Evolutionary conservation across 345 rosid species (phyloP), one percentile per base, ranked within the genome.

Genomic region (Lumnitzera racemosa): DNA sequence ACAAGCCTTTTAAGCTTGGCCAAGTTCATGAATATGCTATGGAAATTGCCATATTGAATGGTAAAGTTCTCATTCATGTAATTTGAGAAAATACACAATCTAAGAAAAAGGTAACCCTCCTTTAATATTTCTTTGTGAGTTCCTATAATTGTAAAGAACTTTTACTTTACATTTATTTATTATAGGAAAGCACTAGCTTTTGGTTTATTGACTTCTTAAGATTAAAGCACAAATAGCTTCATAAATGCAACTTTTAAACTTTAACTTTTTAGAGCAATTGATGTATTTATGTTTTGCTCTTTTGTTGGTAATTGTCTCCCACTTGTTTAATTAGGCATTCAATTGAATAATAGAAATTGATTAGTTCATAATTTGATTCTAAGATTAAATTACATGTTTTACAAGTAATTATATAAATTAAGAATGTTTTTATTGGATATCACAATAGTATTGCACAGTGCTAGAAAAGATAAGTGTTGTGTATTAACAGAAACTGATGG

Each of bases 41-140:
- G 47, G 94, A 90, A 69, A 81, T 90, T 68, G 89, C 92, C 41
- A 83, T 89, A 71, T 70, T 90, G 69, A 90, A 92, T 74, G 97
- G 97, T 61, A 96, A 96, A 47, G 67, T 86, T 50, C 90, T 96
- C 13, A 76, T 90, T 66, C 87, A 94, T 25, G 70, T 84, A 15
- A 73, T 83, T 2, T 88, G 96, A 49, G 85, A 90, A 17, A 89
- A 94, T 68, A 84, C 98, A 49, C 64, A 89, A 64, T 89, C 98
- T 24, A 91, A 86, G 84, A 89, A 89, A 74, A 77, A 60, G 82
- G 96, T 84, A 55, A 11, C 71, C 64, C 13, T 13, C 58, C 56
- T 25, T 20, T 68, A 56, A 46, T 12, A 11, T 55, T 46, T 56
- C 49, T 41, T 46, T 23, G 20, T 1, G 23, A n/a, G 53, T 20